Base-by-base conservation (phyloP, 208 protist genomes). In the Leishmania major region DNA sequence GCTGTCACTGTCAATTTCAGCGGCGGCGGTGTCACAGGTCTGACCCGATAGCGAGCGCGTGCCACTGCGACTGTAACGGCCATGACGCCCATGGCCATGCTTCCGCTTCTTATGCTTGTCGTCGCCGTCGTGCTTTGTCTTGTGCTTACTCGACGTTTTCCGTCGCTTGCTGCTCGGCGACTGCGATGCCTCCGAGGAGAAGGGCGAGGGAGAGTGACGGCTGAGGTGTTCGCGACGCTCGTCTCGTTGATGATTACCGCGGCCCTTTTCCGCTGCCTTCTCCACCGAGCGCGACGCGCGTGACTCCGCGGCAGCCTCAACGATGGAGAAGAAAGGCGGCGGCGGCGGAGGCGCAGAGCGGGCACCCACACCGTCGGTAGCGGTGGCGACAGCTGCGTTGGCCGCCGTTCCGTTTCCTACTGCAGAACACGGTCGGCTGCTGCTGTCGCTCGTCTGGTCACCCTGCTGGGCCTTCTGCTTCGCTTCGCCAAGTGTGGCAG, bases 301-400 rank as follows among this genome's bases (percentile, higher is more conserved):
- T 19, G 40, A 15, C 59, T 57, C 75, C 40, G 75, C 47, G 8
- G 13, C 51, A n/a, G 73, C 31, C 73, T 60, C 47, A 35, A 62
- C 73, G 35, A 77, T 45, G 53, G 73, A 77, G 51, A 77, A 77
- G 51, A 25, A 6, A 35, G 51, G 35, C 51, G 73, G 51, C 35
- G 53, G 31, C 35, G n/a, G 45, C 45, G 45, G 47, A 51, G 6
- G 28, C 19, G 17, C 51, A 22, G 51, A 37, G 51, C 53, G 25
- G 49, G 10, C 45, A 74, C 37, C 43, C 28, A 19, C 70, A 28
- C 22, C 45, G 70, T 25, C 45, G 51, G 73, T 43, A 28, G 49
- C 49, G 17, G 73, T n/a, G 49, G 13, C n/a, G 28, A 22, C 35
- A 47, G 51, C 6, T 22, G 13, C 35, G 15, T 31, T 37, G 28